Evolutionary conservation across 805 yeast genomes (phyloP).

Genomic region (Kurtzmaniella cleridarum): DNA sequence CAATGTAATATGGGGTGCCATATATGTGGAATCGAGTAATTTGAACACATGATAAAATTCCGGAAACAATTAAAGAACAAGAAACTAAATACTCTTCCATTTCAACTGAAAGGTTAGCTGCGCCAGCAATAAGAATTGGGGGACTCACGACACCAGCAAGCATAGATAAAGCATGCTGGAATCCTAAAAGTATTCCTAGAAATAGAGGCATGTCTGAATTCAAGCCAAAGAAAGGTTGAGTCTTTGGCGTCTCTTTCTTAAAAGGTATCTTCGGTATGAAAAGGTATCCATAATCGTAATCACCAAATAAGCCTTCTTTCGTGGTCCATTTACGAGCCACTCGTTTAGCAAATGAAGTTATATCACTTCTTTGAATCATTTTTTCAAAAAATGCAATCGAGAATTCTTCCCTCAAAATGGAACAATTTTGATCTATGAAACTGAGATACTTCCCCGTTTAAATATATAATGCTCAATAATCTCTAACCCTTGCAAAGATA

Average conservation of each 20-base stretch:
- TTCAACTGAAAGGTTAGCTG: slow-evolving; percentile 52
- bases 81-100: slow-evolving; percentile 34
- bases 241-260: slow-evolving; percentile 35
- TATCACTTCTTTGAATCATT: slow-evolving; percentile 4
- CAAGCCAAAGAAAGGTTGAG: slow-evolving; percentile 80
- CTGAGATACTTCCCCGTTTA: too few species aligned
- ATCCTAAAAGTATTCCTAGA: slow-evolving; percentile 71
- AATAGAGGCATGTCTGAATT: slow-evolving; percentile 77
- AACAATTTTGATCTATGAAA: not conserved
- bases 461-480: too few species aligned
- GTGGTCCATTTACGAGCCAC: slow-evolving; percentile 53
- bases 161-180: slow-evolving; percentile 88
- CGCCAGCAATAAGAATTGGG: slow-evolving; percentile 58
- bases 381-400: not conserved
- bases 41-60: slow-evolving; percentile 62
- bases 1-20: slow-evolving; percentile 69
- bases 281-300: slow-evolving; percentile 73
- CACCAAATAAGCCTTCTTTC: slow-evolving; percentile 78
- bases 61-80: slow-evolving; percentile 34
- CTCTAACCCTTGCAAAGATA: too few species aligned
- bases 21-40: slow-evolving; percentile 76
- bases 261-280: slow-evolving; percentile 82
- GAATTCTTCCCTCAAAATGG: not conserved
- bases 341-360: slow-evolving; percentile 15
- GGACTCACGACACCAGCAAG: slow-evolving; percentile 88